phyloP scores from a whole-genome alignment of 2,329 filamentous ascomycete species.

The Falciphora oryzae region DNA sequence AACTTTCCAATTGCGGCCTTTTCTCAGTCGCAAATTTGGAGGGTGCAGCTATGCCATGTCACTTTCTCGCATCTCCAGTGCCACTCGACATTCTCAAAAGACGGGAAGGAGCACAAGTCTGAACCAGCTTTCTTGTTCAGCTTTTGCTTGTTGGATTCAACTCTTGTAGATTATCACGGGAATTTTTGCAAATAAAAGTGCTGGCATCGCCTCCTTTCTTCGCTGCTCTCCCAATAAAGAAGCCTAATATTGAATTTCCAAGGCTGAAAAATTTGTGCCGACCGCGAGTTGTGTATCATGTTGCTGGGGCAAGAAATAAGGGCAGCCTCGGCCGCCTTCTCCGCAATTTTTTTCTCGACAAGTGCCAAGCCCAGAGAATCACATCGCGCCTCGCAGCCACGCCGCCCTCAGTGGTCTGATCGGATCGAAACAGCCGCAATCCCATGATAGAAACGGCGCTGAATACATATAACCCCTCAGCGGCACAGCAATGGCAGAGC shows the following conservation, averaged over 20 bases:
- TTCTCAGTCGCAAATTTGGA: background rate
- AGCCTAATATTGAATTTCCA: background rate
- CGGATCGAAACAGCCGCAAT: background rate
- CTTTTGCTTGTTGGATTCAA: background rate
- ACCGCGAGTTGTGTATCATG: conserved; percentile 20
- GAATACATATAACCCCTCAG: background rate
- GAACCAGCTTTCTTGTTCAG: background rate
- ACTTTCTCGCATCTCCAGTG: background rate
- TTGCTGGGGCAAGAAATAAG: conserved; percentile 25
- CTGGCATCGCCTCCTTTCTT: background rate
- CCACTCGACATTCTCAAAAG: background rate
- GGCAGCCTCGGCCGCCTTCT: conserved; percentile 21
- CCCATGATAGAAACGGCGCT: background rate
- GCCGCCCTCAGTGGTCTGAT: background rate
- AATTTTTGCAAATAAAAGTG: no score
- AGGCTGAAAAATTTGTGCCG: conserved; percentile 6
- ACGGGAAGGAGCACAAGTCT: background rate
- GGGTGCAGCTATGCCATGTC: no score
- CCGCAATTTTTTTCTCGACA: conserved; percentile 21
- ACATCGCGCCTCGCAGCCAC: background rate
- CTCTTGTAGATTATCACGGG: background rate
- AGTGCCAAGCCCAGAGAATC: background rate
- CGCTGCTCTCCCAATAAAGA: background rate
- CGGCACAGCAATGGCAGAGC: conserved; percentile 12
- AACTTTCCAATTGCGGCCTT: background rate